phyloP scores from a whole-genome alignment of 768 basidiomycete genomes.

The Sistotremastrum niveocremeum region DNA sequence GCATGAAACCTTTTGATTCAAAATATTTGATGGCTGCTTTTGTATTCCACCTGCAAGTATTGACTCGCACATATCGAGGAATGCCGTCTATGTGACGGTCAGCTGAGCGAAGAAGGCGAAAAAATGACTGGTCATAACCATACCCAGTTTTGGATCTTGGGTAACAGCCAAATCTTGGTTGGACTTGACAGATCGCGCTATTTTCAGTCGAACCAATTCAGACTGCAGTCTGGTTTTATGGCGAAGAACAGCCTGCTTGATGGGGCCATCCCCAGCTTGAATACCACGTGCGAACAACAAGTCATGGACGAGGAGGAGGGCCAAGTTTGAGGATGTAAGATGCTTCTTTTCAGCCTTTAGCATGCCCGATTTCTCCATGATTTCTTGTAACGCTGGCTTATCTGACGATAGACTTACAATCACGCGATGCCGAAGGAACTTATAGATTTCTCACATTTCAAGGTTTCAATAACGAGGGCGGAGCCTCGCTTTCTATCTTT shows the following conservation, averaged over 20 bases:
- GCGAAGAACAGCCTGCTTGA: constrained; percentile 75
- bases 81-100: constrained; percentile 36
- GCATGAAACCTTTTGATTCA: constrained; percentile 37
- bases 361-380: constrained; percentile 55
- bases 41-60: constrained; percentile 53
- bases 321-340: constrained; percentile 61
- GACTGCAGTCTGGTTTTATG: constrained; percentile 83
- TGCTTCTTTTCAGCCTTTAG: constrained; percentile 64
- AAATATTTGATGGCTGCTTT: constrained; percentile 51
- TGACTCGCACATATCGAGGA: constrained; percentile 79
- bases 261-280: constrained; percentile 79
- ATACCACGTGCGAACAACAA: constrained; percentile 73
- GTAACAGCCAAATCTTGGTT: constrained; percentile 50
- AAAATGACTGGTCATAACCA: constrained; percentile 7
- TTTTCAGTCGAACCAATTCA: constrained; percentile 76
- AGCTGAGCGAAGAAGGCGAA: neutral
- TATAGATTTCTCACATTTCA: constrained; percentile 65
- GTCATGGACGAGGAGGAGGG: constrained; percentile 85
- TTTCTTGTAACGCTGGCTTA: constrained; percentile 56
- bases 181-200: constrained; percentile 54
- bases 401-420: constrained; percentile 31
- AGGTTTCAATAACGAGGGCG: constrained; percentile 84
- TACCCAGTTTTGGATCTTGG: constrained; percentile 54
- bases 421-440: neutral
- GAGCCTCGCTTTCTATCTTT: constrained; percentile 66